Percentiles rank a stretch among this genome's conserved stretches.
Conservation (phyloP, 2,329 filamentous ascomycete species). For the Epichloe sibirici region DNA sequence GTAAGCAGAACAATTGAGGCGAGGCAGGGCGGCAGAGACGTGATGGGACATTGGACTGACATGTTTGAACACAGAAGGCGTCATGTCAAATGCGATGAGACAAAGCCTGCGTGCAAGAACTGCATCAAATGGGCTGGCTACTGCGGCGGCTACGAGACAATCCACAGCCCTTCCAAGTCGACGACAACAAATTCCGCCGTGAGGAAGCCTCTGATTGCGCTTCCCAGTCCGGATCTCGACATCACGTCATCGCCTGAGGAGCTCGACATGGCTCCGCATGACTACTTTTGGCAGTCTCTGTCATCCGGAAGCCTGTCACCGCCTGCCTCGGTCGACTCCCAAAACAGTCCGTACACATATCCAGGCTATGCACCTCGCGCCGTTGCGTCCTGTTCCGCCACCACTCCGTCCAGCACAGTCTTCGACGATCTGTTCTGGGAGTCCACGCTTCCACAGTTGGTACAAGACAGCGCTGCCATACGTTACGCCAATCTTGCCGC, state of each 20-base stretch:
- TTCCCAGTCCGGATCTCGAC: slow-evolving; percentile 2
- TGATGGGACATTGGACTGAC: background rate
- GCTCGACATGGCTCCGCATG: background rate
- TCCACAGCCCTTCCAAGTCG: background rate
- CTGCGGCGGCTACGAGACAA: slow-evolving; percentile 19
- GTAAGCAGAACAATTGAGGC: background rate
- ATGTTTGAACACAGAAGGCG: slow-evolving; percentile 14
- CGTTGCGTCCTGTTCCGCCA: background rate
- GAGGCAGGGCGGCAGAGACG: background rate
- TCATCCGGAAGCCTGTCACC: slow-evolving; percentile 1
- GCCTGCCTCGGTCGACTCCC: slow-evolving; percentile 3
- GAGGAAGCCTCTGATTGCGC: slow-evolving; percentile 1
- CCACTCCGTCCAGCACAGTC: slow-evolving; percentile 7
- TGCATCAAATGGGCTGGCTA: slow-evolving; percentile 24
- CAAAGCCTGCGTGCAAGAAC: slow-evolving; percentile 21
- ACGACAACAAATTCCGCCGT: background rate
- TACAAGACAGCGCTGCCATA: slow-evolving; percentile 20
- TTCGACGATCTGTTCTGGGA: slow-evolving; percentile 25
- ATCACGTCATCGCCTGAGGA: slow-evolving; percentile 6
- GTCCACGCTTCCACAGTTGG: slow-evolving; percentile 21
- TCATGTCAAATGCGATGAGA: slow-evolving; percentile 25
- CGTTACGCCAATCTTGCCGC: slow-evolving; percentile 26
- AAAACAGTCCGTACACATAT: background rate
- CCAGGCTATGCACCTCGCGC: background rate
- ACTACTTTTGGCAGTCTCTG: slow-evolving; percentile 3